Percentiles rank a stretch among this genome's conserved stretches.
Evolutionary conservation across 2,329 filamentous ascomycete genomes (phyloP).

Genomic region (Alternaria solani): DNA sequence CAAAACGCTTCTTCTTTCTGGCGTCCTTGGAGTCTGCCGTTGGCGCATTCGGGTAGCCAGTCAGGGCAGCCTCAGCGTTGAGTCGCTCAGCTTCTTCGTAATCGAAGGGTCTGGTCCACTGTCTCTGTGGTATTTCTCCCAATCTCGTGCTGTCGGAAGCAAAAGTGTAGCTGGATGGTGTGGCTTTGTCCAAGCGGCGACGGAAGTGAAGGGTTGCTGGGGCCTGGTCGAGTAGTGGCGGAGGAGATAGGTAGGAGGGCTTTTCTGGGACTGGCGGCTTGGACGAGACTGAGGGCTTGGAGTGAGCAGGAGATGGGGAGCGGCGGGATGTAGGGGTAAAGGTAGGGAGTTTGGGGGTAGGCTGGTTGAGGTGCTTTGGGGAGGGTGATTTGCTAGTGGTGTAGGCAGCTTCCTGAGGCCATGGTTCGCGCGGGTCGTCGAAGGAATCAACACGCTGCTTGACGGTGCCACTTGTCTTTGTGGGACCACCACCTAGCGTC

Average conservation of each 20-base stretch:
- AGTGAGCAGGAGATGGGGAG: constrained; percentile 8
- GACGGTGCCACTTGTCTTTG: constrained; percentile 15
- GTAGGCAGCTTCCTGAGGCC: constrained; percentile 29
- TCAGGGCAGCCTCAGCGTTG: constrained; percentile 50
- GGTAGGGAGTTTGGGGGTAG: constrained; percentile 25
- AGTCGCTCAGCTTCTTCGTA: constrained; percentile 52
- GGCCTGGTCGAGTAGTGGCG: constrained; percentile 12
- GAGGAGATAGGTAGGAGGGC: constrained; percentile 14
- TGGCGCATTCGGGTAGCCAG: constrained; percentile 17
- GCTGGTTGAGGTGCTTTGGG: constrained; percentile 22
- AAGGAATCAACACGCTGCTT: constrained; percentile 32
- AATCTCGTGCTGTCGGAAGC: constrained; percentile 58
- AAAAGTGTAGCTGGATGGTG: constrained; percentile 54
- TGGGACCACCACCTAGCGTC: constrained; percentile 15
- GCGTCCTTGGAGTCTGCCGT: constrained; percentile 11
- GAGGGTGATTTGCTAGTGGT: constrained; percentile 13
- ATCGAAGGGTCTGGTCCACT: constrained; percentile 55
- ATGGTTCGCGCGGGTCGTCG: constrained; percentile 33
- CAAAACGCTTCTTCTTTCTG: constrained; percentile 18
- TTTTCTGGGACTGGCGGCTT: constrained; percentile 11
- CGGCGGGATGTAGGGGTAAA: constrained; percentile 24
- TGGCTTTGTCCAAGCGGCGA: constrained; percentile 46
- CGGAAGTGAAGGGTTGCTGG: constrained; percentile 19
- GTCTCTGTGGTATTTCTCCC: constrained; percentile 57
- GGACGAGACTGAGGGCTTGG: constrained; percentile 11